Base-by-base conservation (phyloP, 2,329 filamentous ascomycete genomes). In the Pseudopyricularia javanii region DNA sequence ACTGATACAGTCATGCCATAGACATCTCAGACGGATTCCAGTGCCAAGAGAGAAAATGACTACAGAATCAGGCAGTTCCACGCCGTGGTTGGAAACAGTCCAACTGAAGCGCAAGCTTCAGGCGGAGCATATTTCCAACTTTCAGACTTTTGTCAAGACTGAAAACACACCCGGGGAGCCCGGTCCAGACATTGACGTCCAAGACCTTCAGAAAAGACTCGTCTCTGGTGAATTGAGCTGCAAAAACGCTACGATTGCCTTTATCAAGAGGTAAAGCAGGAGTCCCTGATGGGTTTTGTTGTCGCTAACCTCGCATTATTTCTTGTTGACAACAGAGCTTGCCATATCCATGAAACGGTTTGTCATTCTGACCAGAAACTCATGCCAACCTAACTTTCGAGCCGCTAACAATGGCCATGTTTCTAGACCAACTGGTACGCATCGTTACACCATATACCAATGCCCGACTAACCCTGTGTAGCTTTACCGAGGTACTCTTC, bases 301-400 rank as follows among this genome's bases (percentile, higher is more conserved):
- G 9, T 22, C n/a, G 3, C 37, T 17, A 12, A 9, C n/a, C 15
- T 3, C 9, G 11, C 11, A 14, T 14, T 2, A 2, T 5, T 11
- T 9, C 9, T 45, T 45, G 20, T 22, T 45, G 20, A 20, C 40
- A 8, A 47, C 35, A 62, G 57, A 79, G 78, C 56, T 34, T 47
- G 34, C 30, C 37, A 47, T 11, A 43, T 49, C 1, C 55, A 56
- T 22, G 15, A 53, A 26, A 47, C 53, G 49, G 47, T 54, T 26
- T 17, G 43, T 22, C 14, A 4, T 4, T 11, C 35, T 11, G 20
- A 22, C 28, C 30, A 24, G 35, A 20, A 52, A 24, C 11, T 20
- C 20, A 15, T n/a, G 12, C 14, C 4, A 26, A 14, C 7, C 37
- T 15, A 17, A 11, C 17, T 11, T 11, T 40, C 11, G 30, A 15